These are phyloP conservation scores for Psophocarpus tetragonolobus DNA, from an alignment of 306 rosid species.

Conservation along the genomic window DNA sequence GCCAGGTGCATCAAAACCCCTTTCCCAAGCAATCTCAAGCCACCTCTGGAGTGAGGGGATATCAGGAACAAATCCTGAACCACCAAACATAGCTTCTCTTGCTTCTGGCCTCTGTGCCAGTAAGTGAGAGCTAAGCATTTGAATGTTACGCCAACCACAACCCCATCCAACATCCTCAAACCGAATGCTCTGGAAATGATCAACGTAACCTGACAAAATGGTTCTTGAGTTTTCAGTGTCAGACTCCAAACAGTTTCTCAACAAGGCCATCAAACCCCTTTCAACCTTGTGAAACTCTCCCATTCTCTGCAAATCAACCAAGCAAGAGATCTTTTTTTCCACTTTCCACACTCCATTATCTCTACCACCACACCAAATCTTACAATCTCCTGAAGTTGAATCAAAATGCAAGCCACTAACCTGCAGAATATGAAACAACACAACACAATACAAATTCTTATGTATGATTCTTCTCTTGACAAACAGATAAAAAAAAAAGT, in stretches of 20 bases:
- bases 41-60: slow-evolving; percentile 86
- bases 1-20: slow-evolving; percentile 77
- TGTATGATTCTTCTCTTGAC: neutral
- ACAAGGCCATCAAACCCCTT: slow-evolving; percentile 63
- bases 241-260: slow-evolving; percentile 69
- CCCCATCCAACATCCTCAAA: slow-evolving; percentile 87
- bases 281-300: slow-evolving; percentile 55
- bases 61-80: slow-evolving; percentile 79
- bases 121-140: slow-evolving; percentile 85
- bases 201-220: slow-evolving; percentile 68
- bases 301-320: slow-evolving; percentile 61
- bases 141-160: slow-evolving; percentile 90
- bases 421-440: slow-evolving; percentile 40
- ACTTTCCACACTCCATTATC: slow-evolving; percentile 32
- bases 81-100: slow-evolving; percentile 64
- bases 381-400: slow-evolving; percentile 28
- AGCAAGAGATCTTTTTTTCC: slow-evolving; percentile 52
- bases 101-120: slow-evolving; percentile 59
- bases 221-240: slow-evolving; percentile 55
- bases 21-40: slow-evolving; percentile 97
- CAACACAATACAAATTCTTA: neutral
- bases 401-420: slow-evolving; percentile 37
- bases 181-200: slow-evolving; percentile 67
- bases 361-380: slow-evolving; percentile 25
- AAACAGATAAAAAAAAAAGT: slow-evolving; percentile 22